phyloP scores from a whole-genome alignment of 2,329 filamentous ascomycete species.

The Capronia americana region DNA sequence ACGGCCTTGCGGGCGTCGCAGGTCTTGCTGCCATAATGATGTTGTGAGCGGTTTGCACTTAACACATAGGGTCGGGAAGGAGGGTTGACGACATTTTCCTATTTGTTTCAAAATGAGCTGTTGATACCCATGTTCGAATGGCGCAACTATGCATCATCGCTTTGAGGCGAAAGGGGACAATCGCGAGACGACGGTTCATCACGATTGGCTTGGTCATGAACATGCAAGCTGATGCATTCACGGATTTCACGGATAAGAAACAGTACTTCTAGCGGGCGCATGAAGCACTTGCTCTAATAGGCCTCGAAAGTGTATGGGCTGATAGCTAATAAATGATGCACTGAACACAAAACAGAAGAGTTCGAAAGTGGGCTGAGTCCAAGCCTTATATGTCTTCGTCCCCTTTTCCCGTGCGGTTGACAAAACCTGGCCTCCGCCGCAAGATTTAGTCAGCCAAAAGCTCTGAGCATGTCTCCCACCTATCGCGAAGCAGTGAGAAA shows the following conservation, averaged over 20 bases:
- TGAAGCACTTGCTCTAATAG: constrained; percentile 35
- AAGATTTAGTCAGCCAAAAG: neutral
- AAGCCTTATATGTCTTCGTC: neutral
- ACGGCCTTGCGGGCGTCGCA: constrained; percentile 45
- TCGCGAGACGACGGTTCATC: constrained; percentile 18
- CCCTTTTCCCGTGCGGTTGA: neutral
- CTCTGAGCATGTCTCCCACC: neutral
- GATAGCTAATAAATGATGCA: constrained; percentile 32
- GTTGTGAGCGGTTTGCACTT: constrained; percentile 44
- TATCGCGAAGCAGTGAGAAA: neutral
- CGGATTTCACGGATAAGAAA: constrained; percentile 31
- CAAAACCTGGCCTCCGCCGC: neutral
- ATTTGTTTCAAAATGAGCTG: constrained; percentile 36
- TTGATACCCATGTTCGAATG: constrained; percentile 36
- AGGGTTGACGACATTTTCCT: constrained; percentile 25
- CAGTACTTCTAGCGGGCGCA: constrained; percentile 26
- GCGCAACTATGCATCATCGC: constrained; percentile 27
- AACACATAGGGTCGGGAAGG: constrained; percentile 13
- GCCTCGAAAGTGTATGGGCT: constrained; percentile 22
- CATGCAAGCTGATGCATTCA: constrained; percentile 32
- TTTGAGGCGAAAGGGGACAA: constrained; percentile 20
- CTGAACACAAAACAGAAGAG: constrained; percentile 8
- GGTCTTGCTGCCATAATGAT: constrained; percentile 52
- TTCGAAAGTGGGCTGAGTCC: neutral
- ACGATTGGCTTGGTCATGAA: constrained; percentile 27